Base-by-base conservation (phyloP, 1,284 basidiomycete species). In the Ceratobasidium sp. region DNA sequence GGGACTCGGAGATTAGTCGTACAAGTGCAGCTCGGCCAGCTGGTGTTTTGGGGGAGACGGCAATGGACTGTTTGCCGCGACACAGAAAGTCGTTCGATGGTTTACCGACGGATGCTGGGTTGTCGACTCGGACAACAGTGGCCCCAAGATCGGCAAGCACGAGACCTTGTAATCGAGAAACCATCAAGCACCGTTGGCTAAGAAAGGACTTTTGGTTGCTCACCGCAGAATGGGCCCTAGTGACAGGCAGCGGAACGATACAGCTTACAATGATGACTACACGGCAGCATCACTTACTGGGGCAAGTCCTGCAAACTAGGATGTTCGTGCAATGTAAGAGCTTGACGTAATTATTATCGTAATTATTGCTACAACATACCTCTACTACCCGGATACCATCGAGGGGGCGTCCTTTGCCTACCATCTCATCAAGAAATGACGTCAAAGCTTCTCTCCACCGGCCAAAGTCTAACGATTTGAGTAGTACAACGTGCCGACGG, bases 91-190 rank as follows among this genome's bases (percentile, higher is more conserved):
- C 91, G 0, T 77, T 75, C 24, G 56, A 24, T 22, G 68, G 68
- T 29, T 46, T 49, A 14, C 22, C 56, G 19, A 71, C 41, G 14
- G 83, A 83, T 11, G 79, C 62, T 1, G 78, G 54, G 74, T 85
- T 86, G 84, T 95, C 93, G 74, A 95, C 85, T 22, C 93, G 90
- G 53, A 88, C 87, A 43, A 95, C 93, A 66, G 87, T 87, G 16
- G 93, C 93, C 1, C 93, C 93, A 79, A 92, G 90, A 82, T 95
- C 93, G 8, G 92, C 89, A 43, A 95, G 86, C 56, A 95, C 81
- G 72, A 94, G 85, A n/a, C 91, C 78, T 78, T 56, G 19, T 24
- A 46, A 27, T 34, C 29, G 6, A 34, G 31, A 34, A 34, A 34
- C 31, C 31, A 34, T 29, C 24, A 46, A 37, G 9, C 14, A 27